Percentiles rank a stretch among this genome's conserved stretches.
phyloP scores from a whole-genome alignment of 2,329 filamentous ascomycete genomes.

The Fusarium ambrosium region DNA sequence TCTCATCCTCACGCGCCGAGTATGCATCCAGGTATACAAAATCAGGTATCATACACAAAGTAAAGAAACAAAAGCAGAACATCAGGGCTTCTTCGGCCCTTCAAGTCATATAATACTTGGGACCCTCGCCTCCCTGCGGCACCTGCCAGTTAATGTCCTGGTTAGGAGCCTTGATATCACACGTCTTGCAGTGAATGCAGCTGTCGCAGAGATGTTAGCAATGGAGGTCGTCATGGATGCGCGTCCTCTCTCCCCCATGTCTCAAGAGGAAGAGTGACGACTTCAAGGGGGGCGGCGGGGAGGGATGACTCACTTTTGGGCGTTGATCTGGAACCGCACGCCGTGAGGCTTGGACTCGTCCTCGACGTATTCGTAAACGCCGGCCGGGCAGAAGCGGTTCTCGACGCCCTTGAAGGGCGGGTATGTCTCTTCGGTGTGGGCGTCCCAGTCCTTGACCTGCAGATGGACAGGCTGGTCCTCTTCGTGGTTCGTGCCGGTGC shows the following conservation, averaged over 20 bases:
- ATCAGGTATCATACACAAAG: slow-evolving; percentile 47
- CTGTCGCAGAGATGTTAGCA: slow-evolving; percentile 59
- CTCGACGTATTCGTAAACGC: slow-evolving; percentile 98
- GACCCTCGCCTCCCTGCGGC: slow-evolving; percentile 88
- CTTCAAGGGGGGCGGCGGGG: not conserved
- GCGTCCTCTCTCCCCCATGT: not conserved
- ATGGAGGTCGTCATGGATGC: not conserved
- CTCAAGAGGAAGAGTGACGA: not conserved
- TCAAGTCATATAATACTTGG: slow-evolving; percentile 79
- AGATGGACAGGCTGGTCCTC: slow-evolving; percentile 98
- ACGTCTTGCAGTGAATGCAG: slow-evolving; percentile 99
- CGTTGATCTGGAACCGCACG: slow-evolving; percentile 96
- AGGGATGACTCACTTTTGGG: slow-evolving; percentile 85
- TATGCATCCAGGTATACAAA: slow-evolving; percentile 42
- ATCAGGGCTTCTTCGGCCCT: not conserved
- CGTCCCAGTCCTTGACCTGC: slow-evolving; percentile 95
- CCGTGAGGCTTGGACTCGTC: slow-evolving; percentile 88
- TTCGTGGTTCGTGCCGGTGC: slow-evolving; percentile 98
- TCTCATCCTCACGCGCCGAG: slow-evolving; percentile 34
- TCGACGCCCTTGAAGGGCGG: slow-evolving; percentile 92
- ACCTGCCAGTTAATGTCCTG: slow-evolving; percentile 99
- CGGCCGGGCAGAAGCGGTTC: slow-evolving; percentile 96
- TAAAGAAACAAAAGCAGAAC: slow-evolving; percentile 16
- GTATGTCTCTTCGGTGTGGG: slow-evolving; percentile 85
- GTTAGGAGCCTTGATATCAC: slow-evolving; percentile 96